Evolutionary conservation across 768 basidiomycete genomes (phyloP), one percentile per base, ranked within the genome.

Genomic region (Kwoniella botswanensis): DNA sequence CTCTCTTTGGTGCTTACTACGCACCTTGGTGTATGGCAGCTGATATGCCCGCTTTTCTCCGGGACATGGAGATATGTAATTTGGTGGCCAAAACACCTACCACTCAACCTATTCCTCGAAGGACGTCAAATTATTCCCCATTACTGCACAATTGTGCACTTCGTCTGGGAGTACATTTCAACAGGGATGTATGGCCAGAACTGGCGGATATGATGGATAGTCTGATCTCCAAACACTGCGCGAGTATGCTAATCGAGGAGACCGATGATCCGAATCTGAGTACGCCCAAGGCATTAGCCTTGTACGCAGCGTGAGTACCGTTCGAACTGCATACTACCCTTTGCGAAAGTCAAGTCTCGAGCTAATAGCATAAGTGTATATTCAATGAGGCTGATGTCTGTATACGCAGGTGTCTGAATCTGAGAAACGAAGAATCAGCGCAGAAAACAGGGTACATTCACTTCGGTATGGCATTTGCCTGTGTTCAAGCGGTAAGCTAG

Each of bases 71-170:
- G 24, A 15, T 43, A 21, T 70, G 69, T 35, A 70, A 70, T 35
- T 42, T 65, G 12, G 61, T 70, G 41, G 42, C 46, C 35, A 26
- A n/a, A 21, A 18, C 12, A 50, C 46, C 46, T 12, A 18, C 46
- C 13, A 50, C 13, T 50, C 46, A 18, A 50, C 46, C 46, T 50
- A 18, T 18, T 15, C 46, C 12, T 50, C 46, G 46, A 50, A 18
- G 63, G 41, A 70, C 69, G 21, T 42, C 69, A n/a, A 22, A 50
- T 15, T 70, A 70, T 44, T 70, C 69, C n/a, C 69, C 69, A 18
- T 43, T 70, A 46, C 52, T 70, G 10, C 69, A 70, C 69, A 46
- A 46, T 22, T 43, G 43, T 17, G 69, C 56, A 12, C 44, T 70
- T 10, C 59, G 13, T 52, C n/a, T 70, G n/a, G 69, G 69, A 4